Percentiles rank a stretch among this genome's conserved stretches.
These are phyloP conservation scores for Jackrogersella multiformis DNA, from an alignment of 495 filamentous ascomycete species.

Conservation along the genomic window DNA sequence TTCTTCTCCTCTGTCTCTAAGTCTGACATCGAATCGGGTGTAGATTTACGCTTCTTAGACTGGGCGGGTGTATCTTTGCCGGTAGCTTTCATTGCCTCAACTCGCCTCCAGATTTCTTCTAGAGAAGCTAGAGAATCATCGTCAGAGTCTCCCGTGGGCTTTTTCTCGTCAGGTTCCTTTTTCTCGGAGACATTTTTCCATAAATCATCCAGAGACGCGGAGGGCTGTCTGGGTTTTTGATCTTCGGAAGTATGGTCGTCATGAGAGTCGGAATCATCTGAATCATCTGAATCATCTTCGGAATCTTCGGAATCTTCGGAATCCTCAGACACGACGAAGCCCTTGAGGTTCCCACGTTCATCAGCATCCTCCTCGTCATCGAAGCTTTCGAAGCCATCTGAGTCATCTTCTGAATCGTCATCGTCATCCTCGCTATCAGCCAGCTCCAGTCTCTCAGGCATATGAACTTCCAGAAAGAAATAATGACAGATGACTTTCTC, in stretches of 20 bases:
- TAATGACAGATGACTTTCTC: conserved; percentile 76
- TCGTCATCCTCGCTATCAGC: conserved; percentile 42
- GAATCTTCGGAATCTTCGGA: not conserved
- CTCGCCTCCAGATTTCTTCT: conserved; percentile 8
- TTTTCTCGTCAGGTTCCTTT: conserved; percentile 5
- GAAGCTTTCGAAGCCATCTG: conserved; percentile 42
- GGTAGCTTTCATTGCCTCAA: not conserved
- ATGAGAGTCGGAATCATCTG: conserved; percentile 41
- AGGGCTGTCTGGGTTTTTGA: not conserved
- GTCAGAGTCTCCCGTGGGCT: conserved; percentile 14
- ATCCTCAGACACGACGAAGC: conserved; percentile 48
- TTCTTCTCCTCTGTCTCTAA: not conserved
- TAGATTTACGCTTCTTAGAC: conserved; percentile 9
- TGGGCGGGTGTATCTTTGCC: not conserved
- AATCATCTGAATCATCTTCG: conserved; percentile 33
- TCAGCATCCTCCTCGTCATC: conserved; percentile 55
- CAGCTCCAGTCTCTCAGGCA: conserved; percentile 55
- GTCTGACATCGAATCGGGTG: conserved; percentile 4
- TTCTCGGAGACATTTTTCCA: conserved; percentile 2
- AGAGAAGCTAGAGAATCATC: conserved; percentile 17
- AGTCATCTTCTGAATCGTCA: conserved; percentile 39
- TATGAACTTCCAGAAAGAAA: conserved; percentile 80
- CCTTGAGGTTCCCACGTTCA: conserved; percentile 60
- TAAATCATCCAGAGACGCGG: not conserved
- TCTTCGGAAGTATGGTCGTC: conserved; percentile 17